Evolutionary conservation across 2,329 filamentous ascomycete species (phyloP).

Genomic region (Aspergillus fructus): DNA sequence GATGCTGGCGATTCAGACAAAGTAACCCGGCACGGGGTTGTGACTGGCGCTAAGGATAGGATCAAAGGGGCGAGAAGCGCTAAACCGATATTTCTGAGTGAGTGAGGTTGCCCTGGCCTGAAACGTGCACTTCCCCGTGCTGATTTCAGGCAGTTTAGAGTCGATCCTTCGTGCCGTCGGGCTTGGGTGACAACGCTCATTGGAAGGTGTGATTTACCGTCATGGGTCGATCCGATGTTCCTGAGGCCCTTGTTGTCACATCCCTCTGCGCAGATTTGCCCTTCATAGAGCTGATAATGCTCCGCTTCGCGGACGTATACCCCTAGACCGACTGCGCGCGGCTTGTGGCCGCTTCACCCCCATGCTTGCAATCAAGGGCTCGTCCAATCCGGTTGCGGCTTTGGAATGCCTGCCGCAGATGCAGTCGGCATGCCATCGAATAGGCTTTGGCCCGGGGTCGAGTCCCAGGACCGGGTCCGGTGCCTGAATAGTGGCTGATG

Average conservation of each 20-base stretch:
- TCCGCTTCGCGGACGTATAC: background rate
- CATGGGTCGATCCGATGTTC: background rate
- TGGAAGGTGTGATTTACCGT: background rate
- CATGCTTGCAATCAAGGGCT: background rate
- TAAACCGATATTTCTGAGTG: background rate
- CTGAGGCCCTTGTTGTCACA: constrained; percentile 1
- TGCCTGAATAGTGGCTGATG: constrained; percentile 26
- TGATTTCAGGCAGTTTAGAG: background rate
- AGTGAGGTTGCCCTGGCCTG: background rate
- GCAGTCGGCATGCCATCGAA: background rate
- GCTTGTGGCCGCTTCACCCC: background rate
- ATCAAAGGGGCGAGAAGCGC: background rate
- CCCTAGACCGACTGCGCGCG: background rate
- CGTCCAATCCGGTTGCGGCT: background rate
- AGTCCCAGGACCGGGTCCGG: constrained; percentile 28
- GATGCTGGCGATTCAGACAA: background rate
- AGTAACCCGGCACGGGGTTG: background rate
- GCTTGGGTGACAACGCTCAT: background rate
- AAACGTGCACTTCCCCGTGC: background rate
- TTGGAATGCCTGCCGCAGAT: background rate
- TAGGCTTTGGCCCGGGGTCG: background rate
- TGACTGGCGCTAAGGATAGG: too few species aligned
- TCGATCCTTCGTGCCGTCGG: background rate
- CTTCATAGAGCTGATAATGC: background rate
- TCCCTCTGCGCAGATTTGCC: background rate